Evolutionary conservation across 1,139 yeast genomes (phyloP).

Genomic region (Pneumocystis wakefieldiae): DNA sequence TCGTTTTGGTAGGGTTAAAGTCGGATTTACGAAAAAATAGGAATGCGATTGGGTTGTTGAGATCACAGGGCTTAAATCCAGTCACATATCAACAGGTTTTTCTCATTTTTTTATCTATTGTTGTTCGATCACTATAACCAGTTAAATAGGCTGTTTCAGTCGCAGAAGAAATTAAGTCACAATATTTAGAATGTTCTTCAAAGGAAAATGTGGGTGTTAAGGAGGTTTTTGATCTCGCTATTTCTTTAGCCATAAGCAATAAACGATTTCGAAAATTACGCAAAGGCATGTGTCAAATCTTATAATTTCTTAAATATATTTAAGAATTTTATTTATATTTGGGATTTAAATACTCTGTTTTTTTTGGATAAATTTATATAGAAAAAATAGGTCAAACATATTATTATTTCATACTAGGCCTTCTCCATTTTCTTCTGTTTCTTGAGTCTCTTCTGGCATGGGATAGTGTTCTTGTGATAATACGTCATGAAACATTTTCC

Average conservation of each 20-base stretch:
- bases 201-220: constrained; percentile 50
- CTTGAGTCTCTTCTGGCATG: neutral
- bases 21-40: constrained; percentile 40
- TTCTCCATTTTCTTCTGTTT: neutral
- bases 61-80: constrained; percentile 27
- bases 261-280: constrained; percentile 6
- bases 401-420: neutral
- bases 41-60: constrained; percentile 19
- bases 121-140: constrained; percentile 13
- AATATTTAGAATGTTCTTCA: constrained; percentile 71
- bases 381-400: neutral
- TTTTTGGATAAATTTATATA: neutral
- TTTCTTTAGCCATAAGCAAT: constrained; percentile 7
- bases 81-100: constrained; percentile 31
- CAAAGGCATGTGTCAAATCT: constrained; percentile 3
- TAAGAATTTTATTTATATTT: neutral
- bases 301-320: neutral
- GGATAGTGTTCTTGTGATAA: constrained; percentile 7
- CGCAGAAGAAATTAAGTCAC: constrained; percentile 55
- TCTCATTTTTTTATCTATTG: neutral
- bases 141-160: constrained; percentile 24
- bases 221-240: constrained; percentile 41
- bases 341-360: neutral
- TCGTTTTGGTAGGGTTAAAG: constrained; percentile 66
- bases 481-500: constrained; percentile 18